These are phyloP conservation scores for Glycyrrhiza uralensis DNA, from an alignment of 306 rosid genomes.

Conservation along the genomic window DNA sequence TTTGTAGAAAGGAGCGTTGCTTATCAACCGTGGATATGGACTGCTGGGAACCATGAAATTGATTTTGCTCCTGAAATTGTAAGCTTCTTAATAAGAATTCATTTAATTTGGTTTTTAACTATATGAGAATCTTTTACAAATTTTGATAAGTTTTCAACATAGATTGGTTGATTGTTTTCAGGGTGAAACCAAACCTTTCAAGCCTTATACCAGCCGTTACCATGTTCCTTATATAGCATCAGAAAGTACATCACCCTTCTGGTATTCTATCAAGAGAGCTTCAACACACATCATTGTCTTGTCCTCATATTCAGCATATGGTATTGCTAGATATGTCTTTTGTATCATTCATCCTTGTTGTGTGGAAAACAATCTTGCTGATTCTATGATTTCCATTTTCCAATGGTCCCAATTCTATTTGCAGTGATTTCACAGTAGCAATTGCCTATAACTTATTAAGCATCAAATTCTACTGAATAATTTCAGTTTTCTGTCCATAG, in stretches of 20 bases:
- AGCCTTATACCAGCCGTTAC: constrained; percentile 56
- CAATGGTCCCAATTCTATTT: not conserved
- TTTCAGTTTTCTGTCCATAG: constrained; percentile 47
- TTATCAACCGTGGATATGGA: constrained; percentile 99
- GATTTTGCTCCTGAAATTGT: constrained; percentile 75
- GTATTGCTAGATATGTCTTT: constrained; percentile 33
- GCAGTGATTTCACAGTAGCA: constrained; percentile 1
- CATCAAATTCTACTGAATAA: constrained; percentile 37
- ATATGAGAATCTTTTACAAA: not conserved
- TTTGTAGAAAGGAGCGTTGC: constrained; percentile 78
- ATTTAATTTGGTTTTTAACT: not conserved
- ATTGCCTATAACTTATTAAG: constrained; percentile 12
- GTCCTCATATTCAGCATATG: constrained; percentile 79
- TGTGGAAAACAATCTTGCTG: not conserved
- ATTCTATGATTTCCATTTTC: not conserved
- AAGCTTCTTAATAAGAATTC: constrained; percentile 24
- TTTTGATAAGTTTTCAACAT: no score
- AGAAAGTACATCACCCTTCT: constrained; percentile 58
- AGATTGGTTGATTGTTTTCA: no score
- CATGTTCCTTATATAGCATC: constrained; percentile 61
- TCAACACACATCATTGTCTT: constrained; percentile 79
- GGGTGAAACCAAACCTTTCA: constrained; percentile 69
- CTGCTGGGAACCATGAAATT: constrained; percentile 87
- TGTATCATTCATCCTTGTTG: not conserved
- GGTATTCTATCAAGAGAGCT: constrained; percentile 92